Conservation (phyloP, 2,329 filamentous ascomycete genomes). For the Berkeleyomyces basicola region DNA sequence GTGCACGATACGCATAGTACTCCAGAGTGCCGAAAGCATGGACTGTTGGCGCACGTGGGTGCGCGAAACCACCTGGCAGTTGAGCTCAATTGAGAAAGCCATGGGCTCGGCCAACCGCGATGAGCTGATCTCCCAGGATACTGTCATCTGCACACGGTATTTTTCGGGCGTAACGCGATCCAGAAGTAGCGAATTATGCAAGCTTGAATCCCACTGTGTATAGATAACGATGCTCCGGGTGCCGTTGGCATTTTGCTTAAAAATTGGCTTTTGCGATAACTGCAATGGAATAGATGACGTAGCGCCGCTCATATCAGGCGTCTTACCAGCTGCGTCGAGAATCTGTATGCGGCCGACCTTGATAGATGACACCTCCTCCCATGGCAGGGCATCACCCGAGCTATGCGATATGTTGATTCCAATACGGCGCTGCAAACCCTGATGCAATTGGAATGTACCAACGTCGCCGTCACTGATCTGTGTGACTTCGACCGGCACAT, state of each 20-base stretch:
- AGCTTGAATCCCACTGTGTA: slow-evolving; percentile 93
- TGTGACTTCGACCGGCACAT: slow-evolving; percentile 81
- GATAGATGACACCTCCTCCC: slow-evolving; percentile 65
- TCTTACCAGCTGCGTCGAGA: slow-evolving; percentile 70
- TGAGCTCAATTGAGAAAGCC: slow-evolving; percentile 66
- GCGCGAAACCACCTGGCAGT: slow-evolving; percentile 68
- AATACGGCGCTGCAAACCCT: slow-evolving; percentile 79
- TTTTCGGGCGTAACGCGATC: slow-evolving; percentile 87
- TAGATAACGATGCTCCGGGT: slow-evolving; percentile 71
- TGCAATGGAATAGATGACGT: slow-evolving; percentile 54
- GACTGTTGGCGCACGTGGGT: slow-evolving; percentile 74
- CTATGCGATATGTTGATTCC: slow-evolving; percentile 81
- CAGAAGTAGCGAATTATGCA: slow-evolving; percentile 83
- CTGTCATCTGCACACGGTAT: slow-evolving; percentile 72
- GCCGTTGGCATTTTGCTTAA: slow-evolving; percentile 77
- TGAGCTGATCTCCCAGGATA: slow-evolving; percentile 75
- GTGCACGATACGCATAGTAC: slow-evolving; percentile 68
- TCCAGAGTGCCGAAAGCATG: slow-evolving; percentile 76
- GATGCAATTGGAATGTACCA: slow-evolving; percentile 90
- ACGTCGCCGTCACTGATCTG: slow-evolving; percentile 68
- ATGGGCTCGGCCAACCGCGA: slow-evolving; percentile 76
- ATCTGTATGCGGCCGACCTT: slow-evolving; percentile 69
- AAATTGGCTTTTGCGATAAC: slow-evolving; percentile 57
- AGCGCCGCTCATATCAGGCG: slow-evolving; percentile 57
- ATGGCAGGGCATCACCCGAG: slow-evolving; percentile 73